Conservation (phyloP, 129 eudicot species). For the Cynara cardunculus region DNA sequence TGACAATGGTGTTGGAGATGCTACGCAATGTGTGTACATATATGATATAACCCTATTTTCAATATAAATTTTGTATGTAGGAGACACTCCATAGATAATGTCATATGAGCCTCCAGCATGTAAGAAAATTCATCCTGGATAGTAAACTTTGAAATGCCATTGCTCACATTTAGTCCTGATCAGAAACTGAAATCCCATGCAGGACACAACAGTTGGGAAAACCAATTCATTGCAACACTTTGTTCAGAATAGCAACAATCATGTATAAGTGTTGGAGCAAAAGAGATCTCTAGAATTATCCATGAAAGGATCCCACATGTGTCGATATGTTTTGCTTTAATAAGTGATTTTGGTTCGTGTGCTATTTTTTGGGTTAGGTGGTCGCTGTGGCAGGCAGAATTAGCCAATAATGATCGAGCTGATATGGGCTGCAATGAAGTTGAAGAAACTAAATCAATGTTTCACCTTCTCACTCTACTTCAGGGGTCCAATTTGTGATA, state of each 20-base stretch:
- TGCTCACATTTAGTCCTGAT: background rate
- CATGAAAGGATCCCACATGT: too few species aligned
- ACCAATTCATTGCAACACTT: too few species aligned
- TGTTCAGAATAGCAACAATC: too few species aligned
- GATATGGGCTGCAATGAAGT: background rate
- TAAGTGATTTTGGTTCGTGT: background rate
- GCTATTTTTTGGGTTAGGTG: background rate
- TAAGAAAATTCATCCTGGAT: background rate
- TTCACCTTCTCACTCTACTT: background rate
- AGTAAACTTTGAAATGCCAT: background rate
- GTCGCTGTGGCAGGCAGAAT: background rate
- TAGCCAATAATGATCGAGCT: background rate
- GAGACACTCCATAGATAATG: background rate
- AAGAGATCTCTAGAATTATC: background rate
- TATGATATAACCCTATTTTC: background rate
- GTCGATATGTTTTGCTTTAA: too few species aligned
- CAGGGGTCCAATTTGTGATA: background rate
- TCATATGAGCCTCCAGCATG: background rate
- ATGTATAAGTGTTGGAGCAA: background rate
- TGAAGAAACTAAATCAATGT: background rate
- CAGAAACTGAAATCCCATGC: too few species aligned
- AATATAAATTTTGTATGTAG: background rate
- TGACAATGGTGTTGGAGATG: background rate
- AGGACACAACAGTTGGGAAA: too few species aligned
- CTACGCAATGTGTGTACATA: background rate